phyloP scores from a whole-genome alignment of 441 rosid species.

The Populus trichocarpa region DNA sequence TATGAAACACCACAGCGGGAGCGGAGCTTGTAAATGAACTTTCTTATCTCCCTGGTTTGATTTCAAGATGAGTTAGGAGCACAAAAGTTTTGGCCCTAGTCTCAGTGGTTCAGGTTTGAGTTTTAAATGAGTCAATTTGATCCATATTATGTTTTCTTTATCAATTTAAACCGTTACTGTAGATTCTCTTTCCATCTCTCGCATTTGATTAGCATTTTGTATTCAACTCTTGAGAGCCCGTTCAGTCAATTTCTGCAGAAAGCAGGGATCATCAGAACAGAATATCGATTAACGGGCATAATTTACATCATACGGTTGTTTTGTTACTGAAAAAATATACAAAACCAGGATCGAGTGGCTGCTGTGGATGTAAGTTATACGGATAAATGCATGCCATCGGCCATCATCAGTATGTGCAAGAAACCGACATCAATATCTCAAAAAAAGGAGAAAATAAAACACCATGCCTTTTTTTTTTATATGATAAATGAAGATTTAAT shows the following conservation, averaged over 20 bases:
- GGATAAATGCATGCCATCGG: background rate
- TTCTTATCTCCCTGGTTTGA: too few species aligned
- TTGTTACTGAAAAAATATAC: background rate
- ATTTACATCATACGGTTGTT: background rate
- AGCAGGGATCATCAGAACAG: background rate
- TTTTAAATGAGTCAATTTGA: background rate
- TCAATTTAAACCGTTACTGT: background rate
- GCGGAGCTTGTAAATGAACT: too few species aligned
- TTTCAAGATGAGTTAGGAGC: too few species aligned
- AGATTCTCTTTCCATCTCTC: background rate
- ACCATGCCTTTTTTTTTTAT: background rate
- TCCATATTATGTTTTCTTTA: background rate
- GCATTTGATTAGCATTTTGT: background rate
- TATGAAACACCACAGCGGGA: too few species aligned
- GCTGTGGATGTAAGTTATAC: background rate
- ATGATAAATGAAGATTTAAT: background rate
- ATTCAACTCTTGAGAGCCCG: background rate
- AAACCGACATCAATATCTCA: background rate
- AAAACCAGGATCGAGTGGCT: background rate
- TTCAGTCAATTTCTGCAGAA: background rate
- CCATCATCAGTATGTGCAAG: background rate
- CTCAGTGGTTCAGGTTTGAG: background rate
- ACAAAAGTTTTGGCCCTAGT: background rate
- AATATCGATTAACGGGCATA: background rate
- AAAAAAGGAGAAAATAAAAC: background rate